Conservation (phyloP, 805 yeast genomes). For the Hanseniaspora hatyaiensis region DNA sequence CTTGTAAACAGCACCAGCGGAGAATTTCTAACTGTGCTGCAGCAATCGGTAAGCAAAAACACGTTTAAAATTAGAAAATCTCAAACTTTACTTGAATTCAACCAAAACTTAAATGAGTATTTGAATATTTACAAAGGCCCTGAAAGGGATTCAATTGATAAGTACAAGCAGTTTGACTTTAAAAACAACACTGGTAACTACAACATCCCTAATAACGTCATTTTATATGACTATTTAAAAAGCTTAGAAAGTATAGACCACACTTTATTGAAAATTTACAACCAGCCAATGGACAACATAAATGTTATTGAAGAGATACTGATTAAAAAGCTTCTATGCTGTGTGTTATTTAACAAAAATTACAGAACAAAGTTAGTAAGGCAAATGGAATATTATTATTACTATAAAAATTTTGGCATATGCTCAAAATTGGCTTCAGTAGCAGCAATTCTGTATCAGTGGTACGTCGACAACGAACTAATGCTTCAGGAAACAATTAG, state of each 20-base stretch:
- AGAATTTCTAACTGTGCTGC: constrained; percentile 8
- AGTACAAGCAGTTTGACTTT: constrained; percentile 10
- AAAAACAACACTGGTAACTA: constrained; percentile 2
- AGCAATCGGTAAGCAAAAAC: constrained; percentile 10
- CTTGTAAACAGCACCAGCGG: background rate
- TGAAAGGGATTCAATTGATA: constrained; percentile 9
- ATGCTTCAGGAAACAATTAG: background rate
- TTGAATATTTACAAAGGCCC: constrained; percentile 8
- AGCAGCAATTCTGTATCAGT: background rate
- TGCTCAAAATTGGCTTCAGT: constrained; percentile 1
- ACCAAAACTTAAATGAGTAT: background rate
- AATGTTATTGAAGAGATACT: background rate
- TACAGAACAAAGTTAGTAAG: constrained; percentile 12
- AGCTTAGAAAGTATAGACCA: background rate
- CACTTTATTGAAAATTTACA: background rate
- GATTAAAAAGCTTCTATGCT: background rate
- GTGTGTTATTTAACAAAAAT: constrained; percentile 7
- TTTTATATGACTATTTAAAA: background rate
- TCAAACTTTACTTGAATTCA: constrained; percentile 3
- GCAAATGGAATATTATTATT: constrained; percentile 15
- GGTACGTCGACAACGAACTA: background rate
- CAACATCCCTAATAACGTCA: constrained; percentile 10
- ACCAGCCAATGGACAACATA: background rate
- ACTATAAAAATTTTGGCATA: constrained; percentile 2
- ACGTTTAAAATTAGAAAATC: constrained; percentile 12